Base-by-base conservation (phyloP, 495 filamentous ascomycete genomes). In the Chaetomium cochliodes region DNA sequence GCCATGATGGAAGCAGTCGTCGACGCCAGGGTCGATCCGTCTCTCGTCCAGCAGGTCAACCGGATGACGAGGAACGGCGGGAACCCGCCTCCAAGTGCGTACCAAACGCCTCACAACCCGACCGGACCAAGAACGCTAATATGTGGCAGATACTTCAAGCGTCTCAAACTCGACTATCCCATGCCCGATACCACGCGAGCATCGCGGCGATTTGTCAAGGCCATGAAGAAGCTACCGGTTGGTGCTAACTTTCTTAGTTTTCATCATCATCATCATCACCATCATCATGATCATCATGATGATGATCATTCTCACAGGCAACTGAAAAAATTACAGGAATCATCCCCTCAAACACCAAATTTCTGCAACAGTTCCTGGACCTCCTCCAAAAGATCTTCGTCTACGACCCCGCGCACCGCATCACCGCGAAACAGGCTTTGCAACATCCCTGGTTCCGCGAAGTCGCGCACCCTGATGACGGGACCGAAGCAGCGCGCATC, bases 1-100 rank as follows among this genome's bases (percentile, higher is more conserved):
- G 94, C 92, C n/a, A 98, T 98, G 94, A 98, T 98, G 94, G 93
- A 98, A 71, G 85, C 86, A 25, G 92, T 97, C 16, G 92, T 91
- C 70, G 87, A 86, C 25, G 78, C 79, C 8, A 84, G 84, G 61
- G 86, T 98, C 49, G 94, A 98, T 65, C 72, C 81, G 5, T 82
- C 84, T 46, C 82, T 98, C 12, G 87, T 98, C 30, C 81, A 86
- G 65, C 83, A 89, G 69, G 92, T 97, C 71, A 87, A 82, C 70
- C 84, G 79, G 73, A 81, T 75, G 76, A 84, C 87, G 51, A 81
- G 86, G 57, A 88, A 83, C 55, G 87, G 84, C 46, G 81, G 84
- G 39, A 96, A 93, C 74, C 83, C 26, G 90, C 93, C 18, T 80
- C 92, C 28, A 91, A 92, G 93, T 97, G 86, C 71, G 91, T 81